A percentile compares a stretch with the other conserved stretches of the same genome.
phyloP scores from a whole-genome alignment of 2,329 filamentous ascomycete genomes.

The Trichoderma cornu-damae region DNA sequence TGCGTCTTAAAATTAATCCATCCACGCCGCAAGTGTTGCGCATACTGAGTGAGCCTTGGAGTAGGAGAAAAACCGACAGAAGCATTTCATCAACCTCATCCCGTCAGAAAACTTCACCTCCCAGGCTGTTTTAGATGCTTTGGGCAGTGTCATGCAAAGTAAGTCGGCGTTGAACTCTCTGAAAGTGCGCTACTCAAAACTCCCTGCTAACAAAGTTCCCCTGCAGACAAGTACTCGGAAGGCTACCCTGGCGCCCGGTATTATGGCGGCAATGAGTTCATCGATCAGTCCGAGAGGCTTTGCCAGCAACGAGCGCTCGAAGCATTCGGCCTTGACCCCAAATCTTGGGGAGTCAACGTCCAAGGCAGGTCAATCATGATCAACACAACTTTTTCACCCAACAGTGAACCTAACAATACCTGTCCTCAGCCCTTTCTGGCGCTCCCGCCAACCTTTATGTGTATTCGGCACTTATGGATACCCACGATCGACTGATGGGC shows the following conservation, averaged over 20 bases:
- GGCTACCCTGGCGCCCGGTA: slow-evolving; percentile 95
- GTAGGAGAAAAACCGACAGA: slow-evolving; percentile 91
- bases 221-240: slow-evolving; percentile 90
- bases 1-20: slow-evolving; percentile 33
- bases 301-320: slow-evolving; percentile 88
- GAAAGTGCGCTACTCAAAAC: neutral
- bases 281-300: slow-evolving; percentile 81
- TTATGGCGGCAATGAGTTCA: slow-evolving; percentile 95
- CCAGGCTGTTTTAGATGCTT: slow-evolving; percentile 82
- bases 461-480: slow-evolving; percentile 87
- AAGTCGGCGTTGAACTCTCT: slow-evolving; percentile 29
- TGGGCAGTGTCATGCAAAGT: slow-evolving; percentile 96
- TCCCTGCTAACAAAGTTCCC: slow-evolving; percentile 30
- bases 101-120: slow-evolving; percentile 96
- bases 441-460: slow-evolving; percentile 78
- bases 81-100: slow-evolving; percentile 97
- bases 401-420: neutral
- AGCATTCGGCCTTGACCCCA: slow-evolving; percentile 74
- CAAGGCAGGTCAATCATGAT: slow-evolving; percentile 55
- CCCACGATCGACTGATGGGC: slow-evolving; percentile 94
- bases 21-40: neutral
- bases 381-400: no score
- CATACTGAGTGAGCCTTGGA: slow-evolving; percentile 13
- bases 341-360: slow-evolving; percentile 96
- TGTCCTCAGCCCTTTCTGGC: slow-evolving; percentile 64